Percentiles rank a stretch among this genome's conserved stretches.
phyloP scores from a whole-genome alignment of 345 rosid genomes.

The Garcia nutans region DNA sequence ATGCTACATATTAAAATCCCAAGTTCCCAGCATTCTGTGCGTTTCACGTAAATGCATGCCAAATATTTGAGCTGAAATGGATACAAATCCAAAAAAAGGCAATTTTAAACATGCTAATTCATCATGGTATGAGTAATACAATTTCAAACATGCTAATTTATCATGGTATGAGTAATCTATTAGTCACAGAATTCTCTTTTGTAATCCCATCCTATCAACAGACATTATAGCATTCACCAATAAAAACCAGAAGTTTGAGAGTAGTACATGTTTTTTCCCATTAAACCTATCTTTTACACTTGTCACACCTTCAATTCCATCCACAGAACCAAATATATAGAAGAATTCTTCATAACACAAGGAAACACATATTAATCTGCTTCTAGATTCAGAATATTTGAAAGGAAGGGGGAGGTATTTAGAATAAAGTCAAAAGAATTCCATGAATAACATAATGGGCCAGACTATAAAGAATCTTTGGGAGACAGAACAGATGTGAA shows the following conservation, averaged over 20 bases:
- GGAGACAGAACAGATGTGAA: slow-evolving; percentile 28
- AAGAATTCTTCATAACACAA: background rate
- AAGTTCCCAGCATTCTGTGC: background rate
- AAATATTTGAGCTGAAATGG: background rate
- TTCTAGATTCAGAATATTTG: background rate
- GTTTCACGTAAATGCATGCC: background rate
- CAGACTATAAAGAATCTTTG: background rate
- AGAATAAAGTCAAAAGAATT: background rate
- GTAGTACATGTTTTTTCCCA: background rate
- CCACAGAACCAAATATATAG: background rate
- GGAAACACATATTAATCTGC: background rate
- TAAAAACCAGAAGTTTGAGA: background rate
- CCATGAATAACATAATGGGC: background rate
- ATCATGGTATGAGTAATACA: background rate
- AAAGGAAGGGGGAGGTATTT: background rate
- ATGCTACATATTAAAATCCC: background rate
- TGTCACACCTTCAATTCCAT: background rate
- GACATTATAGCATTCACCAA: background rate
- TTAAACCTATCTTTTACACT: background rate
- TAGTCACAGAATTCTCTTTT: background rate
- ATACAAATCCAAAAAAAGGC: background rate
- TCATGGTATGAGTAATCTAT: background rate
- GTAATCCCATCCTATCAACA: background rate
- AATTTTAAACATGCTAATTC: background rate
- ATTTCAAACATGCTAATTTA: background rate